Evolutionary conservation across 768 basidiomycete species (phyloP), one percentile per base, ranked within the genome.

Genomic region (Hortiboletus campestris): DNA sequence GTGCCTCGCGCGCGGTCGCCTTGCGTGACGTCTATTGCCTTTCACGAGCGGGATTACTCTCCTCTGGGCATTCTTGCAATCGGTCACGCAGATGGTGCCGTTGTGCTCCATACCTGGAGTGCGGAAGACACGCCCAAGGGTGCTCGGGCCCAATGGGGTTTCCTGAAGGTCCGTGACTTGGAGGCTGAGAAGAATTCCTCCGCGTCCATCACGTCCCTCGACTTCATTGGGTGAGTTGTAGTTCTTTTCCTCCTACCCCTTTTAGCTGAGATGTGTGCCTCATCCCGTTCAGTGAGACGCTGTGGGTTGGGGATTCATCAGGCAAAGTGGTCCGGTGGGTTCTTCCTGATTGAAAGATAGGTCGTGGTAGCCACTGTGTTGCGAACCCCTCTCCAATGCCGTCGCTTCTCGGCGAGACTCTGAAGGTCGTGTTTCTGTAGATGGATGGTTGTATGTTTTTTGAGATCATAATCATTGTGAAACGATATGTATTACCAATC

Each of bases 21-120:
- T 0, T 75, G 75, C 4, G 85, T 95, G 51, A 88, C 87, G 0
- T 85, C 89, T 0, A 72, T 97, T 48, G 85, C 88, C 0, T 96
- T 96, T 75, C 88, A 92, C 56, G 91, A 95, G 65, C 83, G 94
- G 34, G 94, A 96, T 64, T 96, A 90, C 68, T 84, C 89, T 0
- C 78, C 81, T 57, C 74, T 84, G 0, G 90, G 90, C 5, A 77
- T 93, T 5, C 78, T 97, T n/a, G 92, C 91, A 0, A 86, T 86
- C 1, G 91, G 91, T 4, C 81, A 85, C 6, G 76, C 84, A 1
- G 89, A 91, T 59, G 89, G 91, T 8, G 80, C 84, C 3, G 86
- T 94, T 50, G 83, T 83, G 0, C 74, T 97, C n/a, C 78, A 89
- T 57, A 90, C 93, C 1, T 94, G 94, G 88, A 88, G 84, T 16